Evolutionary conservation across 108 stramenopile species (phyloP), one percentile per base, ranked within the genome.

Genomic region (Chaetoceros muelleri): DNA sequence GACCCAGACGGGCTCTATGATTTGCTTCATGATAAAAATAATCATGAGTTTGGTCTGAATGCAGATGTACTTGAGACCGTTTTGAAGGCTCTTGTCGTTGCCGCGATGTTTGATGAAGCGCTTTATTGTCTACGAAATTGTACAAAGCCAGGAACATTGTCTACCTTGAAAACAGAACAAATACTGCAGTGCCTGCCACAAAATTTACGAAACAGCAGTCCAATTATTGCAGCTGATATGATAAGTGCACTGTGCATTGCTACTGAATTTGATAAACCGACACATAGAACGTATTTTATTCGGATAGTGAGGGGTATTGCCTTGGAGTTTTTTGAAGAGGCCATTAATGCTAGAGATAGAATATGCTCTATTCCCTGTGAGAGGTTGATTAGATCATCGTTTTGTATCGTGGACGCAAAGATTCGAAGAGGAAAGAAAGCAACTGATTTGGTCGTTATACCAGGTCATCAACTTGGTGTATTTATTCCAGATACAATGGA

Each of bases 311-410:
- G 93, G 16, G 93, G 88, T 25, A 90, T 94, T 49, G 75, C 93
- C 0, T 50, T 94, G 30, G 93, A 94, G 62, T 94, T 94, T 72
- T 53, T 94, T 20, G 88, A 94, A 70, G 93, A 94, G 67, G 93
- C 85, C 34, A 90, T 84, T 22, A 75, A 81, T 8, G 93, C 93
- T 16, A 75, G 93, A 28, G 93, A 94, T 70, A 74, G 93, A 7
- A 94, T 94, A 46, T 94, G 93, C 60, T 87, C 87, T 1, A 84
- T 86, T 3, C 87, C 86, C 18, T 94, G 93, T 69, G 93, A 94
- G 57, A 66, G 93, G 21, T 60, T 94, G 30, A 88, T 94, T 0
- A 72, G 93, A 0, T 69, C 76, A 13, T 71, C 81, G n/a, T 69
- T 80, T n/a, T 94, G 93, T 60, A 85, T 94, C 21, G 93, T 94